Conservation (phyloP, 768 basidiomycete species). For the Tylopilus rubrobrunneus region DNA sequence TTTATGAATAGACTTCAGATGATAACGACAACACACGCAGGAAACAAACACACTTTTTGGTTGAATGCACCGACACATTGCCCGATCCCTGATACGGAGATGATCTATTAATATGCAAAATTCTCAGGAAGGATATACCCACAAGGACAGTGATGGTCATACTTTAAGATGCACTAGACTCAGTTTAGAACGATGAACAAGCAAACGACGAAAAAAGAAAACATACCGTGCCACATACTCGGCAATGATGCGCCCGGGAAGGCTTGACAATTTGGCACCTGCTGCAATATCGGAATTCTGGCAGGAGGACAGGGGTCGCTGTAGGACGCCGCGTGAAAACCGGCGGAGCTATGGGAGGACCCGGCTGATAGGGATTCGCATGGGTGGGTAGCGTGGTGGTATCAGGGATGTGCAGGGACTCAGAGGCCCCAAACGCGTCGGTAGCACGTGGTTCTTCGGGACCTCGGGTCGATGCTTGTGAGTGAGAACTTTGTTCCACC, state of each 20-base stretch:
- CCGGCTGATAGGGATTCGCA: constrained; percentile 6
- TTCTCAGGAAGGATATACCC: constrained; percentile 24
- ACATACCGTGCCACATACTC: constrained; percentile 76
- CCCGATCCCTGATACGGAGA: constrained; percentile 65
- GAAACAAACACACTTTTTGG: constrained; percentile 58
- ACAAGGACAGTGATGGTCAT: constrained; percentile 92
- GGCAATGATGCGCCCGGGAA: constrained; percentile 74
- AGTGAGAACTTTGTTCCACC: constrained; percentile 11
- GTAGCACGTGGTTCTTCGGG: constrained; percentile 20
- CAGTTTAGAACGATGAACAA: background rate
- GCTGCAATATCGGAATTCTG: constrained; percentile 65
- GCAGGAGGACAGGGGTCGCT: constrained; percentile 46
- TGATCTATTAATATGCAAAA: background rate
- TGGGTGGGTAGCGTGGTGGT: constrained; percentile 8
- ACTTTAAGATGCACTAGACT: constrained; percentile 70
- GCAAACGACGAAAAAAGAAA: background rate
- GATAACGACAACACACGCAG: background rate
- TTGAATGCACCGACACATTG: constrained; percentile 93
- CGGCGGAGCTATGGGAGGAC: constrained; percentile 9
- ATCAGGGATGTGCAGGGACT: constrained; percentile 6
- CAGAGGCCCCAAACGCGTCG: constrained; percentile 6
- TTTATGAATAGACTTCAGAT: constrained; percentile 21
- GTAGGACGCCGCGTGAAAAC: constrained; percentile 33
- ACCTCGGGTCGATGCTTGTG: constrained; percentile 16
- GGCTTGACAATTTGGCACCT: constrained; percentile 69